Evolutionary conservation across 176 grass and related monocot genomes (phyloP).

Genomic region (Aegilops longissima): DNA sequence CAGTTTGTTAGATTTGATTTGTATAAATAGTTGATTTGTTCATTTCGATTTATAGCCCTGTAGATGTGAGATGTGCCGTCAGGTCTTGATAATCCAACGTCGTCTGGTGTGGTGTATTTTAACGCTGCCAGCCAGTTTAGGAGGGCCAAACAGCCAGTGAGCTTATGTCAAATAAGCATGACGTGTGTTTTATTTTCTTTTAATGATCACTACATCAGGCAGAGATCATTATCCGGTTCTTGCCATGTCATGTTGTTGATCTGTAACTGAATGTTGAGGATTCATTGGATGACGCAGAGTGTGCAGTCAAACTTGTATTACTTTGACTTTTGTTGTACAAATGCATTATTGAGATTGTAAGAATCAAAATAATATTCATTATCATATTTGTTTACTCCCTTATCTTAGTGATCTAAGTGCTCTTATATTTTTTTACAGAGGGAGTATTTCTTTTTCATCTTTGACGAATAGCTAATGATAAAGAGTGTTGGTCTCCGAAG

Average conservation of each 20-base stretch:
- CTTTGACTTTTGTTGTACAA: not conserved
- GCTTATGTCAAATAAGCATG: constrained; percentile 38
- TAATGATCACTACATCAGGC: not conserved
- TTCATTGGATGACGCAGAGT: not conserved
- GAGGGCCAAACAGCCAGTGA: constrained; percentile 2
- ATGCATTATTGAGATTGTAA: not conserved
- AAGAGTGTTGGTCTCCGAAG: too few relatives aligned
- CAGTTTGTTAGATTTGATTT: constrained; percentile 38
- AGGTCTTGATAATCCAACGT: constrained; percentile 30
- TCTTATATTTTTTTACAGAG: too few relatives aligned
- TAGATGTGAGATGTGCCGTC: constrained; percentile 55
- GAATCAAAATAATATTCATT: not conserved
- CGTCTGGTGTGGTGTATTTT: constrained; percentile 35
- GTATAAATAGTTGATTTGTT: constrained; percentile 55
- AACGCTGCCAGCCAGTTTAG: constrained; percentile 35
- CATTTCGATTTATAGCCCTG: constrained; percentile 39
- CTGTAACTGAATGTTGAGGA: not conserved
- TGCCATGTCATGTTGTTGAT: not conserved
- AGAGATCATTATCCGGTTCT: not conserved
- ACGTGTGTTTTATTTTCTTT: constrained; percentile 8
- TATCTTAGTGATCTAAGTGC: too few relatives aligned
- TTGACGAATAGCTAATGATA: too few relatives aligned
- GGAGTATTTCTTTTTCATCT: too few relatives aligned
- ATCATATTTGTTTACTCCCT: not conserved
- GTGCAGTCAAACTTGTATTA: not conserved